These are phyloP conservation scores for Pythium rishiriense DNA, from an alignment of 352 stramenopile genomes.

Conservation along the genomic window DNA sequence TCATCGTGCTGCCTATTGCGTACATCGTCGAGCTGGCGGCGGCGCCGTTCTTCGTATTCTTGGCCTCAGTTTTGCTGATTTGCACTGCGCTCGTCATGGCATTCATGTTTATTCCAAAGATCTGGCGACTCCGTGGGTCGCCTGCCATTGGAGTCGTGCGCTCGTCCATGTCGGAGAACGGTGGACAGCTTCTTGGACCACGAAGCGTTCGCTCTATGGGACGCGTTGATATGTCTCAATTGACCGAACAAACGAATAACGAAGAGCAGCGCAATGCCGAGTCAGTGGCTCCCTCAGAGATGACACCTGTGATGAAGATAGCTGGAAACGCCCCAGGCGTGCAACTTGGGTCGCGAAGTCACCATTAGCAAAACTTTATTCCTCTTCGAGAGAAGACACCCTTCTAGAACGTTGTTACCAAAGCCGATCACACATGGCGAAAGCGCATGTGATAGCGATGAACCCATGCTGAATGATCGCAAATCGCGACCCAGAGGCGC, in stretches of 20 bases:
- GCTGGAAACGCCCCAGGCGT: not conserved
- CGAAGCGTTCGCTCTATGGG: not conserved
- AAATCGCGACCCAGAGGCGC: too few relatives aligned
- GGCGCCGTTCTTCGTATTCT: slow-evolving; percentile 31
- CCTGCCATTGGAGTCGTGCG: not conserved
- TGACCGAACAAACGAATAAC: not conserved
- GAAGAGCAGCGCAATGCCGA: not conserved
- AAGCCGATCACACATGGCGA: too few relatives aligned
- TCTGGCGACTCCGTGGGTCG: slow-evolving; percentile 16
- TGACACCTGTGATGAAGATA: not conserved
- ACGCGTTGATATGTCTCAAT: not conserved
- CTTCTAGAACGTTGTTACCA: too few relatives aligned
- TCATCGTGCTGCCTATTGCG: slow-evolving; percentile 35
- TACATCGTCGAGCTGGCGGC: slow-evolving; percentile 36
- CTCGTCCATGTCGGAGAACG: not conserved
- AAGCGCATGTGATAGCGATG: too few relatives aligned
- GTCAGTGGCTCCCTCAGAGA: too few relatives aligned
- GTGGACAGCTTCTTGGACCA: not conserved
- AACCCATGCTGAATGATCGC: too few relatives aligned
- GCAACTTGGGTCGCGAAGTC: not conserved
- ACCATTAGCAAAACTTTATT: not conserved
- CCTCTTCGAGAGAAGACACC: too few relatives aligned
- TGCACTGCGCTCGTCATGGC: slow-evolving; percentile 29
- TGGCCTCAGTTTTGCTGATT: slow-evolving; percentile 26
- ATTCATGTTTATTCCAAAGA: slow-evolving; percentile 36